Evolutionary conservation across 441 rosid species (phyloP), one percentile per base, ranked within the genome.

Genomic region (Breynia disticha): DNA sequence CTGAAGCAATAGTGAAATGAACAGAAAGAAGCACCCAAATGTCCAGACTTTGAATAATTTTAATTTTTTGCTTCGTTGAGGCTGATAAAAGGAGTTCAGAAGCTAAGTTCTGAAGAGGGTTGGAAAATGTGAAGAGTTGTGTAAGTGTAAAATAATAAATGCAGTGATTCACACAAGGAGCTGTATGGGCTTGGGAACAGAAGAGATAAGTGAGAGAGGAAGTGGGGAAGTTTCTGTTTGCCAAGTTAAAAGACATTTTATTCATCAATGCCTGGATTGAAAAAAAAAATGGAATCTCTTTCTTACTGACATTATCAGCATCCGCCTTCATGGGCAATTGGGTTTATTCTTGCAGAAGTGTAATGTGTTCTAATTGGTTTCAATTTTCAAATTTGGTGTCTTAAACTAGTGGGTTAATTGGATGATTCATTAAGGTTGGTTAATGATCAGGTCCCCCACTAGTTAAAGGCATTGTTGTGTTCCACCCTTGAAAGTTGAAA

Each of bases 171-270:
- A 71, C 52, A 65, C 61, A 52, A 63, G 72, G 68, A 54, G 78
- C 46, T 59, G 79, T 67, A 80, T 81, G 88, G 94, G 96, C 84
- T 74, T 78, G 83, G 88, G 76, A 79, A 78, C 78, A 72, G 87
- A 74, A 61, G 68, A 80, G 93, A 84, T 78, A 80, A 81, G 69
- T 48, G 62, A 62, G 47, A 38, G 76, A 70, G 74, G 65, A 64
- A 20, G 61, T 32, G 62, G 63, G 60, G 72, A 57, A 51, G 56
- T 65, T 52, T 62, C 55, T 70, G 74, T 77, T 64, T 71, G 39
- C 58, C 65, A 72, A 61, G 68, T 61, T 55, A 73, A 64, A 57
- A 60, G 66, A 63, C 71, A 59, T 72, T 75, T 73, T 75, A 82
- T 86, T 61, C 60, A 64, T 65, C 58, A 59, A 68, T 66, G 67